Percentiles rank a stretch among this genome's conserved stretches.
phyloP scores from a whole-genome alignment of 2,329 filamentous ascomycete genomes.

The Botrytis fabae region DNA sequence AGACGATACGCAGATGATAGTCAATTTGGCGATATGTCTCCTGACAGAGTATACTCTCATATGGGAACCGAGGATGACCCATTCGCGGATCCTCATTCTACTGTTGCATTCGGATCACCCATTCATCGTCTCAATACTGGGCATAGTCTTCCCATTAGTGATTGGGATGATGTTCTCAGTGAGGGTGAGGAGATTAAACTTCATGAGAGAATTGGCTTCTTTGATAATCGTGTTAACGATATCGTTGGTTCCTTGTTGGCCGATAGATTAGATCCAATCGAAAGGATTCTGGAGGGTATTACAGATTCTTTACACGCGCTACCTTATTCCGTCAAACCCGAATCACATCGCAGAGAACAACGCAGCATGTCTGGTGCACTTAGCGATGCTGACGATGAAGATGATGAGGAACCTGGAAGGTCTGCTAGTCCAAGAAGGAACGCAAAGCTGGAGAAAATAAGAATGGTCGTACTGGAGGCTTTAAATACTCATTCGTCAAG shows the following conservation, averaged over 20 bases:
- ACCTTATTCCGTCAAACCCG: slow-evolving; percentile 48
- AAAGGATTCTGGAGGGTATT: slow-evolving; percentile 75
- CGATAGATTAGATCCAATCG: slow-evolving; percentile 75
- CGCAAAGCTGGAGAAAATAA: slow-evolving; percentile 80
- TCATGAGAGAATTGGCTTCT: slow-evolving; percentile 78
- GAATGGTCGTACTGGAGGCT: slow-evolving; percentile 70
- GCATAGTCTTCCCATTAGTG: slow-evolving; percentile 70
- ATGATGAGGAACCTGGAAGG: slow-evolving; percentile 63
- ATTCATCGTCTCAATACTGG: slow-evolving; percentile 64
- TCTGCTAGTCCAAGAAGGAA: slow-evolving; percentile 78
- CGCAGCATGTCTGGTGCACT: slow-evolving; percentile 70
- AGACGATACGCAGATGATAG: slow-evolving; percentile 4
- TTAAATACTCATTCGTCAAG: slow-evolving; percentile 57
- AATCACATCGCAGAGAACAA: slow-evolving; percentile 58
- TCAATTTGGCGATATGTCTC: slow-evolving; percentile 29
- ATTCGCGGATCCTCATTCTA: slow-evolving; percentile 39
- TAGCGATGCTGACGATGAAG: slow-evolving; percentile 91
- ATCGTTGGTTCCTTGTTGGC: slow-evolving; percentile 78
- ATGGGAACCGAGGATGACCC: slow-evolving; percentile 46
- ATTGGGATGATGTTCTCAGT: slow-evolving; percentile 87
- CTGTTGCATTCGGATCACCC: slow-evolving; percentile 52
- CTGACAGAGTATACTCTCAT: slow-evolving; percentile 49
- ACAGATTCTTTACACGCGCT: slow-evolving; percentile 66
- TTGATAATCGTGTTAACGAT: slow-evolving; percentile 86
- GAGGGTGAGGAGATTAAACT: slow-evolving; percentile 83